Percentiles rank a stretch among this genome's conserved stretches.
Evolutionary conservation across 2,329 filamentous ascomycete genomes (phyloP).

Genomic region (Stagonosporopsis vannaccii): DNA sequence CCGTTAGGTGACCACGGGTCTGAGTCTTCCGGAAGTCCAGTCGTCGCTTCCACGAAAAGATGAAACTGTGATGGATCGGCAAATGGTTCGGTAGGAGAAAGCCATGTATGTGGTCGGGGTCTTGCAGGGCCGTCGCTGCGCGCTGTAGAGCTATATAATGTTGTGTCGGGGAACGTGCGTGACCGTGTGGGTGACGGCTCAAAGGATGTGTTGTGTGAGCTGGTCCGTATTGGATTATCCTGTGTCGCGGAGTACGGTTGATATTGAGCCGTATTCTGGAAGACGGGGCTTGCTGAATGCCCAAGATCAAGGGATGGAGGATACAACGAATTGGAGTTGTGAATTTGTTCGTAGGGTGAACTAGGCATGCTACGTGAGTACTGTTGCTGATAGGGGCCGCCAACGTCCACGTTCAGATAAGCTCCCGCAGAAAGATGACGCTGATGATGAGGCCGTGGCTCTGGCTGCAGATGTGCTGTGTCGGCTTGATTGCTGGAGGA

Average conservation of each 20-base stretch:
- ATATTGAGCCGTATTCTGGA: conserved; percentile 24
- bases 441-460: conserved; percentile 18
- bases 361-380: conserved; percentile 47
- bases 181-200: conserved; percentile 33
- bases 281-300: conserved; percentile 32
- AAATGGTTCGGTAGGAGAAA: conserved; percentile 47
- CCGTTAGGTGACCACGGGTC: conserved; percentile 43
- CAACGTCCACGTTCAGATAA: conserved; percentile 33
- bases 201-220: conserved; percentile 29
- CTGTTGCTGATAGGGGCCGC: conserved; percentile 25
- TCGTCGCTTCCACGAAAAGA: conserved; percentile 51
- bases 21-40: conserved; percentile 41
- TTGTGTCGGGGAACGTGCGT: conserved; percentile 40
- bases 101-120: conserved; percentile 44
- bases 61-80: conserved; percentile 47
- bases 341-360: conserved; percentile 35
- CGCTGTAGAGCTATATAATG: conserved; percentile 23
- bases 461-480: conserved; percentile 12
- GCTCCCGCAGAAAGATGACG: conserved; percentile 31
- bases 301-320: conserved; percentile 27
- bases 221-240: conserved; percentile 14
- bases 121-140: conserved; percentile 28
- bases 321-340: conserved; percentile 17
- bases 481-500: conserved; percentile 31
- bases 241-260: conserved; percentile 22